Conservation (phyloP, 2,329 filamentous ascomycete genomes). For the Calonectria henricotiae region DNA sequence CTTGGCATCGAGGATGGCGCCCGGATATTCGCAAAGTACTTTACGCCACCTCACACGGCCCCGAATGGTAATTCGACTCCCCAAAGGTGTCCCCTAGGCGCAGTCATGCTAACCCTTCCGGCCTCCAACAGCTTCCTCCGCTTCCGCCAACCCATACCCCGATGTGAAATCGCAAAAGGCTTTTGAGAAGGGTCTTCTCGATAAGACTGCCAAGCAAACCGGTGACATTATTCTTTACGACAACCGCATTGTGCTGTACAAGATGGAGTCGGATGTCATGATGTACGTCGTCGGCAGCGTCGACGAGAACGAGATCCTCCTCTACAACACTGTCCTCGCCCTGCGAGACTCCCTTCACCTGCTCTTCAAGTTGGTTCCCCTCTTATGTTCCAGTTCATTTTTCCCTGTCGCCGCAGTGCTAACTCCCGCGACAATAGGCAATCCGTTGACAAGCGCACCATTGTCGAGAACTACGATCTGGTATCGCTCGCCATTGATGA, state of each 20-base stretch:
- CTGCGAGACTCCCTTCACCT: constrained; percentile 91
- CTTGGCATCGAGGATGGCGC: constrained; percentile 90
- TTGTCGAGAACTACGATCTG: constrained; percentile 98
- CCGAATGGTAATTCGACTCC: constrained; percentile 56
- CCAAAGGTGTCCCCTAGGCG: constrained; percentile 43
- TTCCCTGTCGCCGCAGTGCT: constrained; percentile 14
- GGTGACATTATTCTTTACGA: constrained; percentile 98
- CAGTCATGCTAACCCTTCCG: constrained; percentile 50
- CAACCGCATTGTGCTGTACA: constrained; percentile 96
- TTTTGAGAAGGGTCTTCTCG: constrained; percentile 95
- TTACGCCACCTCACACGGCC: constrained; percentile 74
- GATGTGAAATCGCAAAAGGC: constrained; percentile 94
- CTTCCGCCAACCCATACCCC: constrained; percentile 82
- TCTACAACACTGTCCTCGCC: constrained; percentile 96
- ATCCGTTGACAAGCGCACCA: constrained; percentile 96
- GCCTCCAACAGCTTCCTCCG: constrained; percentile 60
- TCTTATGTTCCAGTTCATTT: neutral
- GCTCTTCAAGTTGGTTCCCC: constrained; percentile 83
- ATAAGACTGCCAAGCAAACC: constrained; percentile 96
- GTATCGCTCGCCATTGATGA: constrained; percentile 96
- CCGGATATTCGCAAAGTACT: constrained; percentile 96
- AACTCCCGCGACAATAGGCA: constrained; percentile 71
- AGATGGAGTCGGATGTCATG: constrained; percentile 98
- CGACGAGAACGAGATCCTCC: constrained; percentile 96
- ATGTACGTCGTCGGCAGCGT: constrained; percentile 91